Conservation (phyloP, 768 basidiomycete species). For the Cystobasidium onofrii region DNA sequence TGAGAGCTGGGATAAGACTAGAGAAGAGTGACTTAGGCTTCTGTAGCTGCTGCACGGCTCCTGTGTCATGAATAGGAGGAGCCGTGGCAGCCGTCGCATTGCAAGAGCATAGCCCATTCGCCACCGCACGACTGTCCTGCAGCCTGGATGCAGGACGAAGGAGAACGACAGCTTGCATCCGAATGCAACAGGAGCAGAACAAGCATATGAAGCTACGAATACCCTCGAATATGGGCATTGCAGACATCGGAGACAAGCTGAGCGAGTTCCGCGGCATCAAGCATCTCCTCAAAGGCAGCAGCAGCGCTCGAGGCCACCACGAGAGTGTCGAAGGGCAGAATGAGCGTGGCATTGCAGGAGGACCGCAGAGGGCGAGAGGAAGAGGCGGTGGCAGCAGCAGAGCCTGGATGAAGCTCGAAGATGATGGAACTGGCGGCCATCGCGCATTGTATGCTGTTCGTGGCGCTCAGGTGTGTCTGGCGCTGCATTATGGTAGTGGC, state of each 20-base stretch:
- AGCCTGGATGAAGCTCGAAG: constrained; percentile 10
- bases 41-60: no score
- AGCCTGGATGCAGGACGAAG: no score
- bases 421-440: not conserved
- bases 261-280: constrained; percentile 3
- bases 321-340: not conserved
- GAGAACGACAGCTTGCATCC: not conserved
- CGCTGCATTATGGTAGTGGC: no score
- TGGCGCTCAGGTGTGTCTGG: constrained; percentile 10
- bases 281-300: not conserved
- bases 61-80: no score
- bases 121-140: no score
- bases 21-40: no score
- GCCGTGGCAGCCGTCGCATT: no score
- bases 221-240: not conserved
- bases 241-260: not conserved
- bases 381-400: constrained; percentile 2
- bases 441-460: not conserved
- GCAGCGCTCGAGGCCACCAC: not conserved
- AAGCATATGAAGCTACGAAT: no score
- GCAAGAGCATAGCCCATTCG: no score
- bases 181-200: no score
- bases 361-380: constrained; percentile 6
- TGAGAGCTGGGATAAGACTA: no score
- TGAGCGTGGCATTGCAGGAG: constrained; percentile 3